phyloP scores from a whole-genome alignment of 441 rosid genomes.

The Daphne laureola region DNA sequence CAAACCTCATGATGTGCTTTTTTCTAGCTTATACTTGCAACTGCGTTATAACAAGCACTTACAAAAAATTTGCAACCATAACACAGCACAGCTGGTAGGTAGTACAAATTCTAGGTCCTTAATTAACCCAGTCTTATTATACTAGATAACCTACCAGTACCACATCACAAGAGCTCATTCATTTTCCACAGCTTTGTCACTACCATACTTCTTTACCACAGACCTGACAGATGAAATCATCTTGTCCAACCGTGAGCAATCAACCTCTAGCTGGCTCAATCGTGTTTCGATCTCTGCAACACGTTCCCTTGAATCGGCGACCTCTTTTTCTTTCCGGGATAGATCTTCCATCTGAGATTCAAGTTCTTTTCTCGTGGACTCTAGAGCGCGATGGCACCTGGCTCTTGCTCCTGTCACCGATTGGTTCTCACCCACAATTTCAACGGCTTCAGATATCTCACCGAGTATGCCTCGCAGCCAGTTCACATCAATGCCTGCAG shows the following conservation, averaged over 20 bases:
- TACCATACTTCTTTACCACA: conserved; percentile 18
- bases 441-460: conserved; percentile 35
- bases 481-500: conserved; percentile 45
- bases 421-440: conserved; percentile 22
- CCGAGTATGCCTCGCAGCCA: conserved; percentile 48
- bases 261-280: conserved; percentile 22
- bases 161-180: conserved; percentile 25
- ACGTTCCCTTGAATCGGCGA: conserved; percentile 14
- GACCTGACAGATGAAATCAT: conserved; percentile 8
- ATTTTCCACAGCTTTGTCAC: conserved; percentile 16
- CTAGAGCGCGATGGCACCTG: conserved; percentile 23
- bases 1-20: too few species aligned
- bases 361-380: conserved; percentile 30
- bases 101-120: background rate
- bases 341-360: conserved; percentile 33
- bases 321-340: conserved; percentile 24
- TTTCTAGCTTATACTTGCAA: too few species aligned
- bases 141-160: too few species aligned
- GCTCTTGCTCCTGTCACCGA: conserved; percentile 26
- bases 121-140: too few species aligned
- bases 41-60: background rate
- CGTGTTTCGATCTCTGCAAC: conserved; percentile 21
- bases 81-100: too few species aligned
- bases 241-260: conserved; percentile 17
- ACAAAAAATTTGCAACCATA: too few species aligned